A percentile compares a stretch with the other conserved stretches of the same genome.
These are phyloP conservation scores for Dipodascopsis uninucleata DNA, from an alignment of 805 yeast species.

Conservation along the genomic window DNA sequence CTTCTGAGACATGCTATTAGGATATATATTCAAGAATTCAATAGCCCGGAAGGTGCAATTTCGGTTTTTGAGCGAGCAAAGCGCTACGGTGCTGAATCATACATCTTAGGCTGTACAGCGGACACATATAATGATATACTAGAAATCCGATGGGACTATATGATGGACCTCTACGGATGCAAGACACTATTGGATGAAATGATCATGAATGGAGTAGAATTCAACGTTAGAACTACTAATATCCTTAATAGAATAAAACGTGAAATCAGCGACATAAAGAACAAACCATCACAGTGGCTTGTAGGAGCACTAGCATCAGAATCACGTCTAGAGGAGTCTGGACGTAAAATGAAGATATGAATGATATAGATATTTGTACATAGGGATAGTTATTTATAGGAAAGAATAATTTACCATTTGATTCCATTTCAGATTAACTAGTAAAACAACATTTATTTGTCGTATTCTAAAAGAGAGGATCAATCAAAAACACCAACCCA, in stretches of 20 bases:
- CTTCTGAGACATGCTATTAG: slow-evolving; percentile 20
- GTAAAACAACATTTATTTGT: too few species aligned
- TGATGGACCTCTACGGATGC: slow-evolving; percentile 39
- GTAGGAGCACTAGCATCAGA: too few species aligned
- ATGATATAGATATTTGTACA: too few species aligned
- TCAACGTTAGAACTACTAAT: slow-evolving; percentile 37
- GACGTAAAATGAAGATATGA: too few species aligned
- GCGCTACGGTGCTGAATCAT: slow-evolving; percentile 38
- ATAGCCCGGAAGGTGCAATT: slow-evolving; percentile 33
- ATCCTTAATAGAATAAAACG: slow-evolving; percentile 30
- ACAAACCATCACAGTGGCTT: too few species aligned
- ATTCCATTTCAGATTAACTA: too few species aligned
- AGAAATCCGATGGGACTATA: slow-evolving; percentile 40
- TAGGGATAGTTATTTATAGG: too few species aligned
- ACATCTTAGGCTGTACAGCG: slow-evolving; percentile 39
- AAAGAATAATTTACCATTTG: too few species aligned
- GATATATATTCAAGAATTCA: slow-evolving; percentile 10
- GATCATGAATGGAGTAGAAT: slow-evolving; percentile 42
- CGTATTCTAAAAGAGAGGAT: too few species aligned
- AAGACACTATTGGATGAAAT: slow-evolving; percentile 41
- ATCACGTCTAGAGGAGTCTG: too few species aligned
- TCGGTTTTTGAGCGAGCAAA: slow-evolving; percentile 39
- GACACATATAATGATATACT: slow-evolving; percentile 41
- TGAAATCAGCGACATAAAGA: too few species aligned
- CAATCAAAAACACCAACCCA: too few species aligned